A percentile compares a stretch with the other conserved stretches of the same genome.
phyloP scores from a whole-genome alignment of 768 basidiomycete species.

The Lepiota brunneoincarnata region DNA sequence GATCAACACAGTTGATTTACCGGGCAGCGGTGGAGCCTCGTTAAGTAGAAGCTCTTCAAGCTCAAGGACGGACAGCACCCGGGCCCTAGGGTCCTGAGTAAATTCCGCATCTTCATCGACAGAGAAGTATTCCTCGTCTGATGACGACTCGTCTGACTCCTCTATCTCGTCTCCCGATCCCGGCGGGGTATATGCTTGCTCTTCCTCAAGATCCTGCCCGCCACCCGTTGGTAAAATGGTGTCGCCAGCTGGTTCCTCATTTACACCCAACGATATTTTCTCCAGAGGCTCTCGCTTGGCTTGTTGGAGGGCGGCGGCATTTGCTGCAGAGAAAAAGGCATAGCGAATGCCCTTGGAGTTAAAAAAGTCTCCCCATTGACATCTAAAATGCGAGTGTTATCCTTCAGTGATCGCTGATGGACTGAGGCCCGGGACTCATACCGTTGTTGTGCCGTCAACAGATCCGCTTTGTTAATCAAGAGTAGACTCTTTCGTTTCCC shows the following conservation, averaged over 20 bases:
- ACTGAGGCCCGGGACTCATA: conserved; percentile 23
- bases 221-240: conserved; percentile 1
- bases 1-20: conserved; percentile 35
- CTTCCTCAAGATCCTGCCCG: conserved; percentile 23
- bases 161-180: conserved; percentile 19
- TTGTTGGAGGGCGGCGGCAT: conserved; percentile 82
- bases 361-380: conserved; percentile 90
- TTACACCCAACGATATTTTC: conserved; percentile 18
- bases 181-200: conserved; percentile 12
- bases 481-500: conserved; percentile 75
- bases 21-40: conserved; percentile 66
- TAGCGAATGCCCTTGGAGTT: conserved; percentile 71
- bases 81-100: conserved; percentile 60
- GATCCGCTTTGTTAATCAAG: conserved; percentile 94
- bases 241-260: conserved; percentile 17
- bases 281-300: conserved; percentile 51
- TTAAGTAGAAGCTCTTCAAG: conserved; percentile 79
- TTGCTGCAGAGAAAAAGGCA: conserved; percentile 92
- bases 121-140: conserved; percentile 45
- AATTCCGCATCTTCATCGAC: conserved; percentile 52
- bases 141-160: conserved; percentile 29
- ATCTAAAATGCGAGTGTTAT: conserved; percentile 38
- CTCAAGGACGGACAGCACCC: conserved; percentile 81
- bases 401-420: background rate
- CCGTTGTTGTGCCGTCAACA: conserved; percentile 87